Conservation (phyloP, 257 asterid genomes). For the Solanum neorickii region DNA sequence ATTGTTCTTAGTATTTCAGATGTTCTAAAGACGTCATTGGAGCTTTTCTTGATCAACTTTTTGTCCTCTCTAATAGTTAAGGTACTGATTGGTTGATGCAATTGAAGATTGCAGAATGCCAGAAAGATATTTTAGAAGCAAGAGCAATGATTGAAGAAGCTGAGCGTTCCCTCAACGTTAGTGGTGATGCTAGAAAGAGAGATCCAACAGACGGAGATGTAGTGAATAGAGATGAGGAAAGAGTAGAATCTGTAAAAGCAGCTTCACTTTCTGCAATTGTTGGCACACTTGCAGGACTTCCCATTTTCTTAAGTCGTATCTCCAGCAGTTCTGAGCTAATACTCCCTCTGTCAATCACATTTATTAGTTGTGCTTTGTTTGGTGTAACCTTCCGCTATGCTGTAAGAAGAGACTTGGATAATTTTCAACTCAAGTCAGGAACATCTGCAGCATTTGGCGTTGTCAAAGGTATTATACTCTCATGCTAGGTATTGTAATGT, state of each 20-base stretch:
- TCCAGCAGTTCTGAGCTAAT: slow-evolving; percentile 34
- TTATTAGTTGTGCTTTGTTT: slow-evolving; percentile 65
- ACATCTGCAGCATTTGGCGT: slow-evolving; percentile 76
- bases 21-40: neutral
- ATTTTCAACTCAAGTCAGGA: slow-evolving; percentile 78
- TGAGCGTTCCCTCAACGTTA: slow-evolving; percentile 30
- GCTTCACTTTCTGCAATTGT: slow-evolving; percentile 58
- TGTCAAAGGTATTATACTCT: slow-evolving; percentile 48
- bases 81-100: neutral
- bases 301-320: slow-evolving; percentile 45
- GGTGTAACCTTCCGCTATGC: slow-evolving; percentile 87
- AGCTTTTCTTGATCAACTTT: neutral
- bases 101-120: slow-evolving; percentile 85
- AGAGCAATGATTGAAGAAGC: slow-evolving; percentile 80
- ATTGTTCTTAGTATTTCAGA: neutral
- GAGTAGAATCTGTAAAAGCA: slow-evolving; percentile 71
- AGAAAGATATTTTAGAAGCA: slow-evolving; percentile 77
- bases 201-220: slow-evolving; percentile 8
- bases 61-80: neutral
- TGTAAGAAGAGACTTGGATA: slow-evolving; percentile 70
- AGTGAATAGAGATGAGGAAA: slow-evolving; percentile 40
- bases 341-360: slow-evolving; percentile 63
- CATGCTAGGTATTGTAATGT: neutral
- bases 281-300: slow-evolving; percentile 72
- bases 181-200: neutral